Conservation (phyloP, 2,329 filamentous ascomycete genomes). For the Dactylellina drechsleri region DNA sequence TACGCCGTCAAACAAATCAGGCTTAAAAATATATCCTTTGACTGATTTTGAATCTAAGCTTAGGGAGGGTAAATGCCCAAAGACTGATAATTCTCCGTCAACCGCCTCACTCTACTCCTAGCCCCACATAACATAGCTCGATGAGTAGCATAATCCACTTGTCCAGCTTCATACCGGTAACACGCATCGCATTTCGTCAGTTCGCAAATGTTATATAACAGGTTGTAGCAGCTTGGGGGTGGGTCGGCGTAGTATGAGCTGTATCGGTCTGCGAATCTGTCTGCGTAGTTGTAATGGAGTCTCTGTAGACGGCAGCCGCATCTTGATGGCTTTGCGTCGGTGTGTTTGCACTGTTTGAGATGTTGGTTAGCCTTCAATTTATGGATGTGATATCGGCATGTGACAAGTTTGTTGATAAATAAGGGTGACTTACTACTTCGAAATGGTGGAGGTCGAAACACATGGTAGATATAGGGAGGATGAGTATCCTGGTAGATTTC, state of each 20-base stretch:
- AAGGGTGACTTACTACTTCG: not conserved
- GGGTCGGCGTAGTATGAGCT: constrained; percentile 29
- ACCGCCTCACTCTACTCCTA: not conserved
- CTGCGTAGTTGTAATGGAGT: constrained; percentile 10
- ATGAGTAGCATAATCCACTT: constrained; percentile 9
- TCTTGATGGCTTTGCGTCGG: constrained; percentile 20
- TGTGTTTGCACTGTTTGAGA: constrained; percentile 30
- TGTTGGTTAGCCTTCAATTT: not conserved
- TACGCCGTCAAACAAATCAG: not conserved
- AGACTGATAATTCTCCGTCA: constrained; percentile 17
- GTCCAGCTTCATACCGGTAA: constrained; percentile 4
- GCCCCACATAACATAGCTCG: constrained; percentile 17
- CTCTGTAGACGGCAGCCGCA: constrained; percentile 22
- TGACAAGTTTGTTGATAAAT: no score
- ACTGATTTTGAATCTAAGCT: no score
- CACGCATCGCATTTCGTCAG: constrained; percentile 18
- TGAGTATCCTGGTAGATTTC: not conserved
- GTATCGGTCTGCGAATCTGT: constrained; percentile 24
- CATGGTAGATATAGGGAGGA: constrained; percentile 1
- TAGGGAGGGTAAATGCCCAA: not conserved
- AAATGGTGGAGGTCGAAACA: constrained; percentile 24
- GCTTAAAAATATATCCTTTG: no score
- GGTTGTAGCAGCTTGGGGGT: constrained; percentile 23
- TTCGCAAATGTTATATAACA: not conserved
- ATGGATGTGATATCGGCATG: not conserved